These are phyloP conservation scores for Lepidopterella palustris DNA, from an alignment of 495 filamentous ascomycete species.

Conservation along the genomic window DNA sequence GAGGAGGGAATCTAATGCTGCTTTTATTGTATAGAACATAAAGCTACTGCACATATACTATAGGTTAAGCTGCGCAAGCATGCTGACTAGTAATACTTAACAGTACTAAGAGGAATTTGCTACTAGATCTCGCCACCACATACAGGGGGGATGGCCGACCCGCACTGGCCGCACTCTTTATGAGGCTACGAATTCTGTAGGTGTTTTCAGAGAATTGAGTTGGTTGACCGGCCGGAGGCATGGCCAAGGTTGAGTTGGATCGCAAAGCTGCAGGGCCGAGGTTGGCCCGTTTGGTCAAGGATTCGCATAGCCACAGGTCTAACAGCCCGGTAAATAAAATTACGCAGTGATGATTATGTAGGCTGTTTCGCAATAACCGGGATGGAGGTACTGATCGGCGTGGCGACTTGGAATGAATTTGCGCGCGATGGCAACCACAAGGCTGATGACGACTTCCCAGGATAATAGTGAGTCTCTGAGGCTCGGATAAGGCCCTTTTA, in stretches of 20 bases:
- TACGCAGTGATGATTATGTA: background rate
- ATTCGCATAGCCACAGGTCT: background rate
- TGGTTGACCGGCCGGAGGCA: conserved; percentile 5
- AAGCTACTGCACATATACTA: conserved; percentile 5
- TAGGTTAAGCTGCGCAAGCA: conserved; percentile 2
- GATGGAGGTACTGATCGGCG: background rate
- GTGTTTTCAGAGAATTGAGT: conserved; percentile 11
- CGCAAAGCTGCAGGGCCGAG: conserved; percentile 3
- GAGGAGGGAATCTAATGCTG: conserved; percentile 6
- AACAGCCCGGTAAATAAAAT: background rate
- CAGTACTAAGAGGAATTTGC: conserved; percentile 5
- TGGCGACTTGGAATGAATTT: background rate
- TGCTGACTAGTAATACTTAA: conserved; percentile 11
- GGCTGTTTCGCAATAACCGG: background rate
- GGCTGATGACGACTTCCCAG: background rate
- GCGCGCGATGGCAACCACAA: background rate
- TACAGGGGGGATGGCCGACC: background rate
- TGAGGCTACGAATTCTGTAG: background rate
- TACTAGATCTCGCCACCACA: conserved; percentile 9
- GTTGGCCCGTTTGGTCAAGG: conserved; percentile 2
- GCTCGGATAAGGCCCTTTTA: background rate
- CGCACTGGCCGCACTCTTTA: background rate
- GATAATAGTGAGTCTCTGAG: background rate
- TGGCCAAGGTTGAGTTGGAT: too few species aligned
- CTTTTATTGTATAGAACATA: conserved; percentile 9